Evolutionary conservation across 2,329 filamentous ascomycete species (phyloP), one percentile per base, ranked within the genome.

Genomic region (Alternaria sp.): DNA sequence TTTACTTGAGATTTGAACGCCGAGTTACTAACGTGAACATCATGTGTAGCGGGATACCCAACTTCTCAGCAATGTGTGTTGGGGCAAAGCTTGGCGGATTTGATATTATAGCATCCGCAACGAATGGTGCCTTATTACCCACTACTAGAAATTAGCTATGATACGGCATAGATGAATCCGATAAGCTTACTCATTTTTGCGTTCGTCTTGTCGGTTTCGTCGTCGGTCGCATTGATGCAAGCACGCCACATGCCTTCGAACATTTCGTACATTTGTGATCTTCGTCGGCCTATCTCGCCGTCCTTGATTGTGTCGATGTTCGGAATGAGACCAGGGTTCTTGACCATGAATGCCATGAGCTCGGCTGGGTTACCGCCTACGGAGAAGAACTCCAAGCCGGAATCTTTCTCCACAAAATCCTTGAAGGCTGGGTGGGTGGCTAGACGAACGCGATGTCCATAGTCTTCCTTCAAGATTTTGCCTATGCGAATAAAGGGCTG

Each of bases 281-380:
- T 81, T 29, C 90, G 81, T 24, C 83, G 81, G 0, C 87, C 86
- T 57, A 94, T 88, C 65, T 94, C 91, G 3, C 91, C 91, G 2
- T 87, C 85, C 61, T 86, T 88, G 54, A 94, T 85, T 0, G 89
- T 89, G 61, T 91, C 86, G 24, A 93, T 79, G 1, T 84, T 89
- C 0, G 91, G 91, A 2, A 95, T 90, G 75, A 94, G 82, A 4
- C 90, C 90, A 0, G 83, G 90, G 68, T 94, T 93, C 78, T 92
- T 92, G 33, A 93, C 90, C 91, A 95, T 94, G 74, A 93, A 94
- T 0, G 90, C 88, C 91, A 94, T 94, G 1, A 95, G 80, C 75
- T 93, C 90, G 0, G 88, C 86, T 2, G 91, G 91, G 67, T 94
- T 88, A 2, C 91, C 91, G 1, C 91, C 91, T 2, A 93, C 86